A percentile compares a stretch with the other conserved stretches of the same genome.
These are phyloP conservation scores for Cordyceps pruinosa DNA, from an alignment of 2,329 filamentous ascomycete genomes.

Conservation along the genomic window DNA sequence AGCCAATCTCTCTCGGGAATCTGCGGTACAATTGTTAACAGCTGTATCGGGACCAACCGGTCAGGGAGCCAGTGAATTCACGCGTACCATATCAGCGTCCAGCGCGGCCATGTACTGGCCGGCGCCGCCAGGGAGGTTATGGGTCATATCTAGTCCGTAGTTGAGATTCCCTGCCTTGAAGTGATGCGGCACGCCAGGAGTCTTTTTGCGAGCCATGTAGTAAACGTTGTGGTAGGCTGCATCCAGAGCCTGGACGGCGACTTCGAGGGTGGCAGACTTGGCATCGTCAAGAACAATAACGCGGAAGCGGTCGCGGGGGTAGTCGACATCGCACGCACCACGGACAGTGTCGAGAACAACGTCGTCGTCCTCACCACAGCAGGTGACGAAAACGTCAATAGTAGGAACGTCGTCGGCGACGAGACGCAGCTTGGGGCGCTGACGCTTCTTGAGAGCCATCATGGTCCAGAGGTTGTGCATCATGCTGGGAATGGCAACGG, in stretches of 20 bases:
- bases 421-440: constrained; percentile 47
- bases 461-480: constrained; percentile 54
- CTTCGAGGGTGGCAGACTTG: constrained; percentile 36
- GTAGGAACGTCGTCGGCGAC: constrained; percentile 42
- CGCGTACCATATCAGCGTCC: constrained; percentile 56
- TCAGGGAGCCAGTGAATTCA: not conserved
- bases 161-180: constrained; percentile 62
- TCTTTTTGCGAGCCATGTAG: constrained; percentile 46
- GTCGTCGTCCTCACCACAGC: constrained; percentile 50
- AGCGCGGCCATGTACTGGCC: constrained; percentile 54
- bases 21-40: constrained; percentile 20
- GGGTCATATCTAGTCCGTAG: constrained; percentile 46
- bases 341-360: constrained; percentile 50
- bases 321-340: constrained; percentile 49
- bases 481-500: constrained; percentile 46
- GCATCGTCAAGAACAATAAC: constrained; percentile 52
- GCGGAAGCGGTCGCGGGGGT: constrained; percentile 44
- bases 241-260: constrained; percentile 30
- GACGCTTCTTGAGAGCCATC: constrained; percentile 47
- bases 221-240: constrained; percentile 40
- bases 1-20: constrained; percentile 57
- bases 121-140: constrained; percentile 46
- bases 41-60: not conserved
- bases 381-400: constrained; percentile 51
- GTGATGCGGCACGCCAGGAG: constrained; percentile 43